Base-by-base conservation (phyloP, 345 rosid species). In the Rhodomyrtus tomentosa region DNA sequence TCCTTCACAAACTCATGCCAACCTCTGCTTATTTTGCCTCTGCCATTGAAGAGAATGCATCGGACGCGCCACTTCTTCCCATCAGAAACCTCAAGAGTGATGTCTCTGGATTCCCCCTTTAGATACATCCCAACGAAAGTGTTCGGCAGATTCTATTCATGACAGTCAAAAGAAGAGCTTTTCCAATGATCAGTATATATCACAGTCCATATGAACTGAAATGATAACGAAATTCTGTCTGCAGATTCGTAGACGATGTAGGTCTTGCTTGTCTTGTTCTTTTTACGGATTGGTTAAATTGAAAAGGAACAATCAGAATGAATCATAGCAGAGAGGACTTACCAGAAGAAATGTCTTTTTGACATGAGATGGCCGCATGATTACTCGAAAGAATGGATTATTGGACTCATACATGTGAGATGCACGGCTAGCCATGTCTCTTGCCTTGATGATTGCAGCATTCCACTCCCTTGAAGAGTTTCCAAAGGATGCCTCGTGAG, bases 51-150 rank as follows among this genome's bases (percentile, higher is more conserved):
- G 42, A 72, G 80, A 22, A 16, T 0, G 84, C 1, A 49, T 38
- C 27, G 53, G 32, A 86, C 84, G 0, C n/a, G 16, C 88, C 85
- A 81, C 55, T 84, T 45, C 59, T 68, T 85, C 55, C 82, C 89
- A 86, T 62, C 40, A 36, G 88, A 87, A 62, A 81, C 52, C 84
- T 87, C 73, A 58, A 90, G 86, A 53, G 62, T 86, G 53, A 90
- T 38, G 27, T 27, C 21, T 32, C 55, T 45, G 22, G 49, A 27
- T 40, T 24, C 84, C 72, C 80, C 53, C 7, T n/a, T 42, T 25
- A 88, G 8, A 62, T 84, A 81, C 81, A 29, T 81, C 20, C 25
- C 20, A 32, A 62, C 55, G 73, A 90, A 90, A 45, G 50, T 32
- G 7, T 0, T 0, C 5, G 90, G 90, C 48, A 90, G 32, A 79